Evolutionary conservation across 768 basidiomycete species (phyloP), one percentile per base, ranked within the genome.

Genomic region (Gyrodon lividus): DNA sequence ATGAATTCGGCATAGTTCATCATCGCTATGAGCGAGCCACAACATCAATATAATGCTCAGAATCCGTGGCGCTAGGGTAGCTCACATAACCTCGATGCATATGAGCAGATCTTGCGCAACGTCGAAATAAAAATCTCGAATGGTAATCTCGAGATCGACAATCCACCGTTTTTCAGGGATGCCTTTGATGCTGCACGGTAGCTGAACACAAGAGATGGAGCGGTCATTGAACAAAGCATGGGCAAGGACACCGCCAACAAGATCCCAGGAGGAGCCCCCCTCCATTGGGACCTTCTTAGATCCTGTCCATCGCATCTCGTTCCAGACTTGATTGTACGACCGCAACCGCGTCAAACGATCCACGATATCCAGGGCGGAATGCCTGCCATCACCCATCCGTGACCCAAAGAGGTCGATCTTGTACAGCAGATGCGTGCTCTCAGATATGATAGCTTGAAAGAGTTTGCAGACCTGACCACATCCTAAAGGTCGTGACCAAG

Each of bases 121-220:
- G 43, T 69, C 66, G 39, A 63, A 48, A 5, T 58, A 51, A 23
- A 69, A 69, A 43, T 69, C 66, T 16, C 44, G 46, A 9, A 63
- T 46, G 5, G 12, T 9, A 8, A 61, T 28, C 9, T 58, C 55
- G 2, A 61, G 26, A n/a, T 55, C 6, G 33, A 61, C n/a, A 23
- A 14, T 41, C 66, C 66, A 68, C 28, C 53, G 33, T 16, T 51
- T 51, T 5, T 40, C 38, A 9, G 50, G 42, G 23, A 67, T 44
- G 20, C 51, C 43, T 14, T 58, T 53, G n/a, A 50, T 26, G 12
- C 40, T 22, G 37, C 59, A 68, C 10, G 66, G 58, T 16, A 64
- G 39, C 46, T 60, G 58, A 19, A 43, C 34, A 43, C 58, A 62
- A 13, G 39, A 41, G 20, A 41, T 13, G 20, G 22, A 20, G 12